A percentile compares a stretch with the other conserved stretches of the same genome.
Conservation (phyloP, 305 asterid genomes). For the Lippia alba region DNA sequence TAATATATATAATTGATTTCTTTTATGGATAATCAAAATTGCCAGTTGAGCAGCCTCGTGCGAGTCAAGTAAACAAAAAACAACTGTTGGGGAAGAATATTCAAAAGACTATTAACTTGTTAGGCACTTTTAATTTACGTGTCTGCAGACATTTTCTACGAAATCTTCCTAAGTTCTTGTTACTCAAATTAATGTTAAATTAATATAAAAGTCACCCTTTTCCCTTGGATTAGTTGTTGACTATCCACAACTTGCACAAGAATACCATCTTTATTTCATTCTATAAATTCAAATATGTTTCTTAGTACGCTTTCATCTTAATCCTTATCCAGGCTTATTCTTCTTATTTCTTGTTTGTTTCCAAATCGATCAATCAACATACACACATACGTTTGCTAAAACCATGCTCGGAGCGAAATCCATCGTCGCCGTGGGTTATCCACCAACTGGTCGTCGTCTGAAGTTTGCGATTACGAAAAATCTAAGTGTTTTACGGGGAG, state of each 20-base stretch:
- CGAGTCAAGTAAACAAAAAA: conserved; percentile 1
- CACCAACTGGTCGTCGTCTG: not conserved
- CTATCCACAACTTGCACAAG: not conserved
- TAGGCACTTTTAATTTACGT: conserved; percentile 22
- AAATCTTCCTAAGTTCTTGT: not conserved
- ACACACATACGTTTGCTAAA: not conserved
- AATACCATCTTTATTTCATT: not conserved
- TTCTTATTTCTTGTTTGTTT: not conserved
- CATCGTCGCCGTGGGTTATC: not conserved
- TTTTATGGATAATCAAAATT: not conserved
- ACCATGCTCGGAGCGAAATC: conserved; percentile 27
- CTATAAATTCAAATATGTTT: not conserved
- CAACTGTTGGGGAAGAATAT: not conserved
- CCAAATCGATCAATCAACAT: not conserved
- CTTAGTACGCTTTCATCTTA: not conserved
- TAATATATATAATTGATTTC: not conserved
- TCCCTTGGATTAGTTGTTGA: not conserved
- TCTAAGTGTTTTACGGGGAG: conserved; percentile 10
- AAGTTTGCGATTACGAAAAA: not conserved
- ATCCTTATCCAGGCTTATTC: not conserved
- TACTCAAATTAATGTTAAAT: not conserved
- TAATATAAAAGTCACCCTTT: not conserved
- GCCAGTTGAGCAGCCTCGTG: not conserved
- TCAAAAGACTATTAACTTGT: conserved; percentile 1
- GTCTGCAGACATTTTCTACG: conserved; percentile 24